These are phyloP conservation scores for Fallopia convolvulus DNA, from an alignment of 148 eudicot species.

Conservation along the genomic window DNA sequence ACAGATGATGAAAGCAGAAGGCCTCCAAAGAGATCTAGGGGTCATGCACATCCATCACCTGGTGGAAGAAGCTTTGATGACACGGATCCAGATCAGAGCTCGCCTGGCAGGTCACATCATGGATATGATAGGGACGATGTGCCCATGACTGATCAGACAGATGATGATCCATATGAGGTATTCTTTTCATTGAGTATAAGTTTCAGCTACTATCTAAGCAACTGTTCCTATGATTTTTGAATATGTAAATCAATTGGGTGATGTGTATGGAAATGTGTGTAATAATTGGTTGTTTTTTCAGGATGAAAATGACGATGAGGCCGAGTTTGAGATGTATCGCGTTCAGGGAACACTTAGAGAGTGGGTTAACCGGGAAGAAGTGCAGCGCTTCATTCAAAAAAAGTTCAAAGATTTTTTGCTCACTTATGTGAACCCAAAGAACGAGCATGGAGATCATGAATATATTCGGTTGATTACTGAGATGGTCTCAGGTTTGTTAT, in stretches of 20 bases:
- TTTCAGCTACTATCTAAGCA: not conserved
- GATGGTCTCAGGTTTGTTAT: conserved; percentile 70
- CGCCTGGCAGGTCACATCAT: conserved; percentile 73
- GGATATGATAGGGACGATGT: conserved; percentile 67
- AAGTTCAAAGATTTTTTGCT: conserved; percentile 80
- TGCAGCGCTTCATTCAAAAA: conserved; percentile 79
- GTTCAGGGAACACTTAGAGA: conserved; percentile 94
- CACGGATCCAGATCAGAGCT: conserved; percentile 75
- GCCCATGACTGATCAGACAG: conserved; percentile 79
- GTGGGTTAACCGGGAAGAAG: conserved; percentile 99
- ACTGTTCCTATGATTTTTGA: not conserved
- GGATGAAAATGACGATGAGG: conserved; percentile 84
- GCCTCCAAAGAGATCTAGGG: conserved; percentile 78
- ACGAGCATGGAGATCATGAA: conserved; percentile 51
- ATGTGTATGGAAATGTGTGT: not conserved
- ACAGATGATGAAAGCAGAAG: conserved; percentile 76
- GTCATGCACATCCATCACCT: conserved; percentile 41
- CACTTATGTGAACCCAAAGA: conserved; percentile 60
- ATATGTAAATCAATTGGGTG: not conserved
- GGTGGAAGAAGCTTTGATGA: conserved; percentile 52
- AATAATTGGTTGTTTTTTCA: conserved; percentile 17
- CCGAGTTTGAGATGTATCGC: conserved; percentile 81
- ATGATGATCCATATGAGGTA: conserved; percentile 75
- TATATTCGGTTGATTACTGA: conserved; percentile 83
- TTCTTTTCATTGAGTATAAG: conserved; percentile 1